phyloP scores from a whole-genome alignment of 371 early-diverging fungal species.

The Vittaforma corneae region DNA sequence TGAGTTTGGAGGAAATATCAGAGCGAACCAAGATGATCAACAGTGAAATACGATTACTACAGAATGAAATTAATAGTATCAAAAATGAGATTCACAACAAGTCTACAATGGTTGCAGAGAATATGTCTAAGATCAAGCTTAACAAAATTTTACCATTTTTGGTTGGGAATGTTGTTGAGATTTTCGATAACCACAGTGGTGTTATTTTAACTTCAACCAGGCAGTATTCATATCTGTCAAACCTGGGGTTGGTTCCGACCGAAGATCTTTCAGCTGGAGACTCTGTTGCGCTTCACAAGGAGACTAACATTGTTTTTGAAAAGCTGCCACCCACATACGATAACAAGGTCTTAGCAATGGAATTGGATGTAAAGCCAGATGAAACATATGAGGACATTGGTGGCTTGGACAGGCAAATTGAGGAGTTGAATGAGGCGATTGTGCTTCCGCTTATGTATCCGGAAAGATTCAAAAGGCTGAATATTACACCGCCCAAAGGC shows the following conservation, averaged over 20 bases:
- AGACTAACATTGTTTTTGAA: conserved; percentile 90
- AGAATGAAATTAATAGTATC: conserved; percentile 49
- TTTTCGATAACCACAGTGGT: conserved; percentile 56
- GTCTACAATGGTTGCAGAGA: conserved; percentile 87
- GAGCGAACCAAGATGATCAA: conserved; percentile 51
- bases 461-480: conserved; percentile 82
- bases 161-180: conserved; percentile 94
- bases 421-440: conserved; percentile 92
- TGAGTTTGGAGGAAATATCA: conserved; percentile 18
- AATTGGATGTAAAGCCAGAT: conserved; percentile 96
- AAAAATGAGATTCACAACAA: conserved; percentile 55
- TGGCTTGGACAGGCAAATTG: conserved; percentile 93
- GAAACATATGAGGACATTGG: conserved; percentile 97
- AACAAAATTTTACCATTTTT: conserved; percentile 95
- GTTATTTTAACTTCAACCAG: conserved; percentile 49
- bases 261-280: conserved; percentile 86
- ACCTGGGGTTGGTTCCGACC: conserved; percentile 88
- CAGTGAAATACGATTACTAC: conserved; percentile 53
- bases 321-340: conserved; percentile 95
- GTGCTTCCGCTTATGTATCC: conserved; percentile 91
- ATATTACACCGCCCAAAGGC: conserved; percentile 92
- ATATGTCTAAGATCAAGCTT: conserved; percentile 92
- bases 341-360: conserved; percentile 97
- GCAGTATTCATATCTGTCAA: conserved; percentile 66
- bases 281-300: conserved; percentile 97